Base-by-base conservation (phyloP, 2,329 filamentous ascomycete species). In the Ophiostoma angusticollis region DNA sequence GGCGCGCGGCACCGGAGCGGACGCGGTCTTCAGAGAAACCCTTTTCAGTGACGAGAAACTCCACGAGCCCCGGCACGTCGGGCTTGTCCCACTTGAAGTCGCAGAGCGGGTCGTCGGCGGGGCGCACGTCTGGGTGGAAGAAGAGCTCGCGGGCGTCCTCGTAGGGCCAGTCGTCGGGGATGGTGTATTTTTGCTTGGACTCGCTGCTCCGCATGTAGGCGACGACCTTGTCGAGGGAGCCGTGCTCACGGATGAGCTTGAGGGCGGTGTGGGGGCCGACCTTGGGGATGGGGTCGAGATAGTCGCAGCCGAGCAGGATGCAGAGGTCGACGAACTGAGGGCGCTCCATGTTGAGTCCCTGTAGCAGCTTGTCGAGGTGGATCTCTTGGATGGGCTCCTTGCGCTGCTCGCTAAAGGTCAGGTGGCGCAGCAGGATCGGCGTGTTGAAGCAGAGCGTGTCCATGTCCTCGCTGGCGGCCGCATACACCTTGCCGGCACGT, bases 371-470 rank as follows among this genome's bases (percentile, higher is more conserved):
- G 52, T 85, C 79, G 13, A 96, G 64, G 52, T 84, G 79, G 36
- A 98, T 93, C 59, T 98, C 91, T 53, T 93, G 87, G 50, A 98
- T 95, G 0, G 91, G 91, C 58, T 96, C 87, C 62, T 98, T 98
- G 47, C 89, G 74, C 64, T 94, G 86, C 66, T 98, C 91, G 55
- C 85, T 93, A 59, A 95, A 96, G 2, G 91, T 98, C 47, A 98
- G 72, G 61, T 98, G 87, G 35, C 91, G 74, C 47, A 98, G 65
- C 33, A 98, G 65, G 43, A 98, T 87, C 0, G 91, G 91, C 37
- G 87, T 72, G 53, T 95, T 78, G 60, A 98, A 98, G 54, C 89
- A 96, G 40, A 98, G 66, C 0, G 91, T 98, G 56, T 98, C 91
- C 91, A 98, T 98, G 62, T 98, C 91, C 62, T 98, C 91, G 47